Percentiles rank a stretch among this genome's conserved stretches.
Evolutionary conservation across 2,329 filamentous ascomycete genomes (phyloP).

Genomic region (Corynespora cassiicola): DNA sequence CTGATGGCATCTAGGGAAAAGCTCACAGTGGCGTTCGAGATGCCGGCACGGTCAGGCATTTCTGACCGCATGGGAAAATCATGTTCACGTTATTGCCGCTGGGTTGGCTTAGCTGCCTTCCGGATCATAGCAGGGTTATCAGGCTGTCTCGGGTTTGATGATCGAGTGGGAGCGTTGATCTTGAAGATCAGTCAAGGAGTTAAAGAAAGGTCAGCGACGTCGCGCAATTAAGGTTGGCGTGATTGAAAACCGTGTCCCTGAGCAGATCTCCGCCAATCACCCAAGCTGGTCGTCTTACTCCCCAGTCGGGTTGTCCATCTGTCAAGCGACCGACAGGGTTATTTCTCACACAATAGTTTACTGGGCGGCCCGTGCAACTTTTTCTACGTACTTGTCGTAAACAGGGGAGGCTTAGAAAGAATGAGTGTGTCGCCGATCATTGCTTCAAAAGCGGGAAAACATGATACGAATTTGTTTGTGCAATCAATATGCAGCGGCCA

Average conservation of each 20-base stretch:
- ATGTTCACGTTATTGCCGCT: constrained; percentile 10
- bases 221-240: constrained; percentile 33
- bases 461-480: constrained; percentile 26
- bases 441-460: constrained; percentile 31
- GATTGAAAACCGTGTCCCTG: constrained; percentile 22
- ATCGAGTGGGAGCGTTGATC: constrained; percentile 19
- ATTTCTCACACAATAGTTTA: too few relatives aligned
- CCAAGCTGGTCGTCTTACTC: too few relatives aligned
- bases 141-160: constrained; percentile 19
- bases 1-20: constrained; percentile 2
- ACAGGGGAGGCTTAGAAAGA: too few relatives aligned
- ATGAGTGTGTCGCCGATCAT: constrained; percentile 30
- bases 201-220: constrained; percentile 17
- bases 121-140: constrained; percentile 22
- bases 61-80: too few relatives aligned
- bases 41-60: too few relatives aligned
- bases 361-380: too few relatives aligned
- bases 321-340: too few relatives aligned
- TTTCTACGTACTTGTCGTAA: too few relatives aligned
- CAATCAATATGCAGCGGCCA: constrained; percentile 17
- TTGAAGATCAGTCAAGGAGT: constrained; percentile 11
- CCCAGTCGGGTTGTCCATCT: too few relatives aligned
- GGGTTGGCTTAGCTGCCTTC: constrained; percentile 5
- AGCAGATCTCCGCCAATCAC: constrained; percentile 23
- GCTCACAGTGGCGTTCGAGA: too few relatives aligned